These are phyloP conservation scores for Phylloporus rhodoxanthus DNA, from an alignment of 768 basidiomycete genomes.

Conservation along the genomic window DNA sequence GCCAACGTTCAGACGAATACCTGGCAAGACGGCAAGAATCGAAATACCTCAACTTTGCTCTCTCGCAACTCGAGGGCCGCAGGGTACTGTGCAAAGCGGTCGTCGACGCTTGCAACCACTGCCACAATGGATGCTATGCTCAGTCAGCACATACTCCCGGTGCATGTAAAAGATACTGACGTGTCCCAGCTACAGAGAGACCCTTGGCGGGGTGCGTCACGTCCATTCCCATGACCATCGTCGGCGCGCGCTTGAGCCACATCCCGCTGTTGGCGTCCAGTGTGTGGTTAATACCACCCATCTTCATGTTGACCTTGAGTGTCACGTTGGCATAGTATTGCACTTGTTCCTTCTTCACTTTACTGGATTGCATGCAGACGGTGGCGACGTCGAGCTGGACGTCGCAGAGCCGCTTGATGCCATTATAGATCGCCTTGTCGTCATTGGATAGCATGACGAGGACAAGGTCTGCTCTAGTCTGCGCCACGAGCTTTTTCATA, in stretches of 20 bases:
- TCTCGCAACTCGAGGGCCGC: slow-evolving; percentile 42
- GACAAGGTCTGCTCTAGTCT: slow-evolving; percentile 20
- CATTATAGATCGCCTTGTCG: slow-evolving; percentile 45
- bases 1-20: neutral
- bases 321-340: slow-evolving; percentile 54
- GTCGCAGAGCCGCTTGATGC: slow-evolving; percentile 47
- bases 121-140: slow-evolving; percentile 44
- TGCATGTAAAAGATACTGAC: slow-evolving; percentile 10
- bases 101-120: slow-evolving; percentile 47
- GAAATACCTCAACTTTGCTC: slow-evolving; percentile 60
- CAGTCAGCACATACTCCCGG: neutral
- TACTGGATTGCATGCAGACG: slow-evolving; percentile 66
- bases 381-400: slow-evolving; percentile 46
- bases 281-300: slow-evolving; percentile 48
- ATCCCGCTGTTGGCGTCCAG: slow-evolving; percentile 34
- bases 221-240: slow-evolving; percentile 55
- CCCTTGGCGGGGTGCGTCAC: slow-evolving; percentile 70
- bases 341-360: slow-evolving; percentile 54
- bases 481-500: neutral
- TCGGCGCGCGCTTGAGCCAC: slow-evolving; percentile 39
- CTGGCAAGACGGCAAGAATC: neutral
- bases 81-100: slow-evolving; percentile 44
- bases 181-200: slow-evolving; percentile 48
- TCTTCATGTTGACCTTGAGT: slow-evolving; percentile 51
- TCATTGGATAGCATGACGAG: slow-evolving; percentile 44